A percentile compares a stretch with the other conserved stretches of the same genome.
Conservation (phyloP, 352 stramenopile genomes). For the Globisporangium alternatum region DNA sequence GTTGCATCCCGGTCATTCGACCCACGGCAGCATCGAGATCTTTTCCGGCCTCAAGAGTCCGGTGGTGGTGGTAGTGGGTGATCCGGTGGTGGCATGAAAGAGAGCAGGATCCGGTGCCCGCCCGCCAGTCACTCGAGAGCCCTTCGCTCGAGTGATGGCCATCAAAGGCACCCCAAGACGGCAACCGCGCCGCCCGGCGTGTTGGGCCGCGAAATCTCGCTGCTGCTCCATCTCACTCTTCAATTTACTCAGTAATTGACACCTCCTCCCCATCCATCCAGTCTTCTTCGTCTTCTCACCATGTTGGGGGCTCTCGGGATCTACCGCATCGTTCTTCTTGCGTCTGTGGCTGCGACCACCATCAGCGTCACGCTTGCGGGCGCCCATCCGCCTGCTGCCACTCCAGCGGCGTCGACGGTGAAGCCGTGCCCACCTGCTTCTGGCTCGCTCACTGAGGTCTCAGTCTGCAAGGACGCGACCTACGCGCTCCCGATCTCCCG, state of each 20-base stretch:
- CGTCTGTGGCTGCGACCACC: background rate
- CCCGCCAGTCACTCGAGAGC: no score
- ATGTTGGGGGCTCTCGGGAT: background rate
- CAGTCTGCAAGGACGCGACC: conserved; percentile 36
- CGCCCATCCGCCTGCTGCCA: background rate
- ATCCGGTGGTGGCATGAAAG: no score
- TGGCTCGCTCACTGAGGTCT: conserved; percentile 2
- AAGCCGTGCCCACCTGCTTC: no score
- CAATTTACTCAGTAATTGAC: conserved; percentile 3
- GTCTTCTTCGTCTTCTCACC: background rate
- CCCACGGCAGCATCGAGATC: no score
- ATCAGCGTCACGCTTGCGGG: background rate
- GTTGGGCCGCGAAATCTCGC: no score
- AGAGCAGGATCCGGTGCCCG: no score
- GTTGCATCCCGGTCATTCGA: no score
- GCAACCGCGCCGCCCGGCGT: no score
- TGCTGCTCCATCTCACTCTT: background rate
- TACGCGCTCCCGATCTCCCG: conserved; percentile 32
- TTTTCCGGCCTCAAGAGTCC: no score
- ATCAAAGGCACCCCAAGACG: no score
- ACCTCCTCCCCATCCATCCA: background rate
- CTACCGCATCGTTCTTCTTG: background rate
- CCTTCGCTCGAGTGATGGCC: no score
- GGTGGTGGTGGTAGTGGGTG: no score
- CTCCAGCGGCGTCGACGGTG: background rate